Base-by-base conservation (phyloP, 345 rosid genomes). In the Camelina laxa region DNA sequence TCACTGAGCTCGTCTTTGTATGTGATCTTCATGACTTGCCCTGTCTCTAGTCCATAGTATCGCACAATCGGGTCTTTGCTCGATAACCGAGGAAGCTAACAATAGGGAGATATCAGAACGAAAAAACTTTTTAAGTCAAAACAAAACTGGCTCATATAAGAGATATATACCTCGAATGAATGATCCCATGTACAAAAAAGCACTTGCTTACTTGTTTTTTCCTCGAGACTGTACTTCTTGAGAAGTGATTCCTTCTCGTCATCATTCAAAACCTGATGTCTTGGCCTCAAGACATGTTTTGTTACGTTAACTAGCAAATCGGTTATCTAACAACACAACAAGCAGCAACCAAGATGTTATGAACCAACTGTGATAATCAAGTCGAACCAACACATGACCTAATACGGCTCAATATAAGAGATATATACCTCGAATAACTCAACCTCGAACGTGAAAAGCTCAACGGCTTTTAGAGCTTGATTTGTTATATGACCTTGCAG, bases 251-350 rank as follows among this genome's bases (percentile, higher is more conserved):
- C 72, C 73, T 93, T 93, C 65, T 87, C 96, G 60, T 74, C 60
- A 24, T 87, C 86, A 12, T 84, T 85, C 59, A 94, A 69, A 48
- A 89, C 82, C 50, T 44, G 75, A 79, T 87, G 93, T 81, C 80
- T 81, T 56, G 97, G 97, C 80, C 89, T 87, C 65, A 94, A 72
- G 30, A 85, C 90, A 72, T 91, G 98, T 86, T 89, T 89, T 2
- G 96, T 89, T 80, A 91, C 85, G 76, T 94, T 91, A 39, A 88
- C 87, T 27, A 91, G 81, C 74, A 90, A 81, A 60, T 85, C 91
- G 7, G 89, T 82, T 31, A 90, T 81, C 96, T 90, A 72, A 39
- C 74, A 41, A 65, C 45, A 77, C 1, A 53, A 49, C 14, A 35
- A 45, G 45, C 3, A 45, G 9, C 15, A 59, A 75, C 17, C 44